phyloP scores from a whole-genome alignment of 2,329 filamentous ascomycete genomes.

The Apiospora kogelbergensis region DNA sequence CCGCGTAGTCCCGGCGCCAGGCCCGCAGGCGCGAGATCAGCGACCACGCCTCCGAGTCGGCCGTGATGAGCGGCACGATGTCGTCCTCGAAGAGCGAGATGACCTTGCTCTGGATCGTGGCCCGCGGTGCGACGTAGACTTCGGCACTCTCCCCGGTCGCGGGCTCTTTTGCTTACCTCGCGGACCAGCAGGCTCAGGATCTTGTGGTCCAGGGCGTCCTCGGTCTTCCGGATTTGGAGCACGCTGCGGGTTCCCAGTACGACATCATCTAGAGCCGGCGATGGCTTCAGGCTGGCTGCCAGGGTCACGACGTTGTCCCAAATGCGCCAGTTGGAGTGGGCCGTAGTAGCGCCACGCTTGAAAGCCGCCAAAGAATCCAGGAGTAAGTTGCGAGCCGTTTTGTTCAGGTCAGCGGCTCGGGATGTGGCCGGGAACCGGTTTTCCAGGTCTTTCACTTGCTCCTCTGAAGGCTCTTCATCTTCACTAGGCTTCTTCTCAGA shows the following conservation, averaged over 20 bases:
- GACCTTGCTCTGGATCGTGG: conserved; percentile 62
- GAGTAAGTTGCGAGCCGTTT: conserved; percentile 60
- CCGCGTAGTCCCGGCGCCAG: conserved; percentile 69
- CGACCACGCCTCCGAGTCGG: conserved; percentile 73
- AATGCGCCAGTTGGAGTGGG: conserved; percentile 85
- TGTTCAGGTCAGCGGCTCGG: conserved; percentile 29
- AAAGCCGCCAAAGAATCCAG: conserved; percentile 79
- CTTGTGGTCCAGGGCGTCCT: conserved; percentile 74
- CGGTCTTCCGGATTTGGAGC: conserved; percentile 74
- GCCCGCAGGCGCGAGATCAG: conserved; percentile 70
- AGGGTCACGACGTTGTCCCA: conserved; percentile 97
- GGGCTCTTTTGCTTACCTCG: conserved; percentile 53
- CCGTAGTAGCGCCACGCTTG: conserved; percentile 80
- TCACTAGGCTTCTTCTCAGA: conserved; percentile 17
- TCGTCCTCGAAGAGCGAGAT: conserved; percentile 72
- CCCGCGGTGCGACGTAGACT: conserved; percentile 49
- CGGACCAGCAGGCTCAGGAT: conserved; percentile 72
- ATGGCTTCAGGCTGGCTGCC: conserved; percentile 71
- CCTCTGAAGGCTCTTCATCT: conserved; percentile 19
- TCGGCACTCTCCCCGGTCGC: conserved; percentile 19
- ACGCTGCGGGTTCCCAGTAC: conserved; percentile 73
- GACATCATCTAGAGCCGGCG: conserved; percentile 70
- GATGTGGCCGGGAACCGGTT: conserved; percentile 33
- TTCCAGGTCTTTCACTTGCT: conserved; percentile 11
- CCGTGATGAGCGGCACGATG: conserved; percentile 82